Evolutionary conservation across 352 stramenopile species (phyloP), one percentile per base, ranked within the genome.

Genomic region (Phytopythium vexans): DNA sequence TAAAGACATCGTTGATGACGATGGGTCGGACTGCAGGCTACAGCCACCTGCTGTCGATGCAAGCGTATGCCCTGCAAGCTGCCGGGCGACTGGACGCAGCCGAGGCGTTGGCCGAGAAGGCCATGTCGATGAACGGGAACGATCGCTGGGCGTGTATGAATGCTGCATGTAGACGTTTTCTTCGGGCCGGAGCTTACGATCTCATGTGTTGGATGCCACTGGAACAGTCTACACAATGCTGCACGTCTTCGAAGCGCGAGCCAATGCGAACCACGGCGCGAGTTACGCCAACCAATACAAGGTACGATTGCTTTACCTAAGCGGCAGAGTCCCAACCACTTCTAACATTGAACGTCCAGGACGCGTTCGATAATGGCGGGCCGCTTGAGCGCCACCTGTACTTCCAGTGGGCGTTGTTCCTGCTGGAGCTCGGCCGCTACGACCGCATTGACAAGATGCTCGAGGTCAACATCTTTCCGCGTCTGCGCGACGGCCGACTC

Each of bases 281-380:
- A 95, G 85, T 43, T 89, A 89, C 41, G 77, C 81, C n/a, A 74
- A 89, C n/a, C 78, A 89, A 34, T 82, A 86, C 56, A 78, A 84
- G 60, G 71, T 77, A 64, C 32, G 51, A 45, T 32, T 8, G 8
- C 3, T 5, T 9, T 12, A n/a, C 12, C 16, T 1, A 9, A 8
- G 8, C 3, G 31, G 8, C 33, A 11, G 43, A 27, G 4, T 37
- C 11, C 31, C 34, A 14, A 16, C 27, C 4, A 16, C 21, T 32
- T 32, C 34, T 7, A 6, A 41, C 44, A 36, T 15, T 53, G 16
- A 10, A 6, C 7, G 27, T 54, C 0, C 27, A 82, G 70, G 82
- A 85, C 41, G 63, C 70, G 15, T 93, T 92, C 34, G 79, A 92
- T 49, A 92, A 89, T 31, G 84, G 72, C 41, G 79, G 74, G 7